Percentiles rank a stretch among this genome's conserved stretches.
phyloP scores from a whole-genome alignment of 73 alveolate species.

The Blepharisma stoltei region DNA sequence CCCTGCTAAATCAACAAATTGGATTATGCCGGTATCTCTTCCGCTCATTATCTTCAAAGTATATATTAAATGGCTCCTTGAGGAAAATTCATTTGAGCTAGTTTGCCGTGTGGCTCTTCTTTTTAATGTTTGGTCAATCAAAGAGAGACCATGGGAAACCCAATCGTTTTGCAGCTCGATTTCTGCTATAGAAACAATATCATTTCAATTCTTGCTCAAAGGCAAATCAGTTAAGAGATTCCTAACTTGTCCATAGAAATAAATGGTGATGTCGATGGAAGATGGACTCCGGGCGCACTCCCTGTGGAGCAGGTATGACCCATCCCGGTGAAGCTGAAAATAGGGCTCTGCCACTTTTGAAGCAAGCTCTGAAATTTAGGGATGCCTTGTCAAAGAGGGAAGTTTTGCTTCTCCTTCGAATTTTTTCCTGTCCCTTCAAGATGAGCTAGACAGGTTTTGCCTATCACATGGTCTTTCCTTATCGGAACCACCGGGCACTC shows the following conservation, averaged over 20 bases:
- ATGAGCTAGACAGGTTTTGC: too few species aligned
- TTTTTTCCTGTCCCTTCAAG: too few species aligned
- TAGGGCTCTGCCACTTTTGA: too few species aligned
- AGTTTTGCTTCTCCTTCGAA: too few species aligned
- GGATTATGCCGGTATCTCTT: slow-evolving; percentile 3
- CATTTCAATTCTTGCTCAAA: neutral
- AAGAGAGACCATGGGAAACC: neutral
- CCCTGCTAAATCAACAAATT: slow-evolving; percentile 88
- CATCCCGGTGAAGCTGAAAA: too few species aligned
- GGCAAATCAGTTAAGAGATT: neutral
- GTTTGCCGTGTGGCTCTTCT: slow-evolving; percentile 81
- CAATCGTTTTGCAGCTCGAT: neutral
- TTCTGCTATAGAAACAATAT: neutral
- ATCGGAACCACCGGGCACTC: too few species aligned
- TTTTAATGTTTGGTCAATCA: slow-evolving; percentile 27
- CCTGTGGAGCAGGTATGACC: too few species aligned
- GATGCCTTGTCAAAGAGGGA: too few species aligned
- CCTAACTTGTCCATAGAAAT: neutral
- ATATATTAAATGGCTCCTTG: slow-evolving; percentile 82
- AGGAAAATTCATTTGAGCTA: slow-evolving; percentile 76
- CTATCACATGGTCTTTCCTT: too few species aligned
- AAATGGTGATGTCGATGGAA: too few species aligned
- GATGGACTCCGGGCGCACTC: too few species aligned
- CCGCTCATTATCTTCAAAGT: neutral
- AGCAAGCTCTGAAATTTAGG: too few species aligned